Conservation (phyloP, 768 basidiomycete genomes). For the Agrocybe pediades region DNA sequence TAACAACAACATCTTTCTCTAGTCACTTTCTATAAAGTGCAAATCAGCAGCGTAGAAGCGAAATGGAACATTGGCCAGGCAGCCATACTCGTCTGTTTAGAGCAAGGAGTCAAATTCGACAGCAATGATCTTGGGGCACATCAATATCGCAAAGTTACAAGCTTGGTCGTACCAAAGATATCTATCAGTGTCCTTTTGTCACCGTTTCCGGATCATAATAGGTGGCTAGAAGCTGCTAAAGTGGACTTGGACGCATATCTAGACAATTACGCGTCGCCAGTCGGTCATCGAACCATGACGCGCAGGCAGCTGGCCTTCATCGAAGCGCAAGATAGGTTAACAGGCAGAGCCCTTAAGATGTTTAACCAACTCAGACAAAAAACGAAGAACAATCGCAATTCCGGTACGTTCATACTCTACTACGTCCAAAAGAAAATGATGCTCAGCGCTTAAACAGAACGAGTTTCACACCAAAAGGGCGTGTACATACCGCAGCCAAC, state of each 20-base stretch:
- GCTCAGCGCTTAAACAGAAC: constrained; percentile 16
- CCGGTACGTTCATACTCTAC: constrained; percentile 11
- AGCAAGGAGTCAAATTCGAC: constrained; percentile 63
- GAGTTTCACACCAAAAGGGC: constrained; percentile 42
- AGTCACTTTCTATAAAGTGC: constrained; percentile 87
- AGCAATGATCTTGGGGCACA: constrained; percentile 77
- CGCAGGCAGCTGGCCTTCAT: constrained; percentile 67
- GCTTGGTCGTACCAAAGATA: constrained; percentile 55
- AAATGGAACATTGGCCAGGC: constrained; percentile 56
- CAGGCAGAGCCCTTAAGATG: constrained; percentile 61
- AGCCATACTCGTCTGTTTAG: constrained; percentile 55
- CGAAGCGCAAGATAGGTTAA: constrained; percentile 66
- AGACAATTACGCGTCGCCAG: constrained; percentile 71
- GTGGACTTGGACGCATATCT: constrained; percentile 54
- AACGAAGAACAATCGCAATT: constrained; percentile 2
- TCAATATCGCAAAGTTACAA: constrained; percentile 64
- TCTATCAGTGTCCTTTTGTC: constrained; percentile 52
- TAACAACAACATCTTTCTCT: constrained; percentile 7
- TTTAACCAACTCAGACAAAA: constrained; percentile 36
- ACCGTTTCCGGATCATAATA: constrained; percentile 35
- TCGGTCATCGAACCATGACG: constrained; percentile 52
- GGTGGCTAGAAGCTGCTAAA: constrained; percentile 71
- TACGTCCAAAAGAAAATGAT: not conserved
- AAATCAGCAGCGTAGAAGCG: constrained; percentile 53
- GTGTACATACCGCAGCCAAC: constrained; percentile 47